phyloP scores from a whole-genome alignment of 2,329 filamentous ascomycete species.

The Hymenotorrendiella dingleyae region DNA sequence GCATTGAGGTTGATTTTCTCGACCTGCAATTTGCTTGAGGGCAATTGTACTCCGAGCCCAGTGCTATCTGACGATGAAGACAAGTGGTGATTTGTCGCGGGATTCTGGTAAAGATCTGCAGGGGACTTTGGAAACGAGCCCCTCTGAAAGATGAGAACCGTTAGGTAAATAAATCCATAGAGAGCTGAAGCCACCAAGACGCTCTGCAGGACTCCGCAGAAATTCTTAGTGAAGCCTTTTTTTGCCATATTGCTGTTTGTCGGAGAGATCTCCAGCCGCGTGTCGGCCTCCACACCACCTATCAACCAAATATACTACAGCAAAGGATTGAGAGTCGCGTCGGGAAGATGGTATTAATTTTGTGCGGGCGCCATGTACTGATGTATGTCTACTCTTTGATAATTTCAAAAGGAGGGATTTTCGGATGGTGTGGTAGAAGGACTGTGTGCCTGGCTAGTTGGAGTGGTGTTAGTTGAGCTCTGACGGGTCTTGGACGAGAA shows the following conservation, averaged over 20 bases:
- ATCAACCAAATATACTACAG: background rate
- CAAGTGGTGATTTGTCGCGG: slow-evolving; percentile 8
- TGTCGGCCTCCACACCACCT: background rate
- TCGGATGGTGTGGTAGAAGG: slow-evolving; percentile 9
- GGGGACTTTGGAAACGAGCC: slow-evolving; percentile 24
- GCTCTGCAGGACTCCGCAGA: slow-evolving; percentile 26
- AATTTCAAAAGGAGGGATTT: background rate
- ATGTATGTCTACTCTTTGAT: background rate
- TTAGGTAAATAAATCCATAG: slow-evolving; percentile 26
- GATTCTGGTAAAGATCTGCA: slow-evolving; percentile 23
- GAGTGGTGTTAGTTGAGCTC: slow-evolving; percentile 1
- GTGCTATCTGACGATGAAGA: slow-evolving; percentile 12
- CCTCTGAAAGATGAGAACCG: slow-evolving; percentile 22
- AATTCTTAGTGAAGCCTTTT: slow-evolving; percentile 21
- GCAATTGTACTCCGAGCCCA: slow-evolving; percentile 8
- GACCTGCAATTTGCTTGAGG: slow-evolving; percentile 20
- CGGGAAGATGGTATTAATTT: slow-evolving; percentile 5
- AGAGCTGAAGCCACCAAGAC: slow-evolving; percentile 24
- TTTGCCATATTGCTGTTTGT: slow-evolving; percentile 24
- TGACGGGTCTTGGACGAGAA: background rate
- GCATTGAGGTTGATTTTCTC: slow-evolving; percentile 45
- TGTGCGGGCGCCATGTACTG: slow-evolving; percentile 3
- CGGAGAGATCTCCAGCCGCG: slow-evolving; percentile 1
- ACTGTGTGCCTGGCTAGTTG: slow-evolving; percentile 9
- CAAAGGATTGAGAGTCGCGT: background rate